Percentiles rank a stretch among this genome's conserved stretches.
phyloP scores from a whole-genome alignment of 768 basidiomycete genomes.

The Fibroporia radiculosa region DNA sequence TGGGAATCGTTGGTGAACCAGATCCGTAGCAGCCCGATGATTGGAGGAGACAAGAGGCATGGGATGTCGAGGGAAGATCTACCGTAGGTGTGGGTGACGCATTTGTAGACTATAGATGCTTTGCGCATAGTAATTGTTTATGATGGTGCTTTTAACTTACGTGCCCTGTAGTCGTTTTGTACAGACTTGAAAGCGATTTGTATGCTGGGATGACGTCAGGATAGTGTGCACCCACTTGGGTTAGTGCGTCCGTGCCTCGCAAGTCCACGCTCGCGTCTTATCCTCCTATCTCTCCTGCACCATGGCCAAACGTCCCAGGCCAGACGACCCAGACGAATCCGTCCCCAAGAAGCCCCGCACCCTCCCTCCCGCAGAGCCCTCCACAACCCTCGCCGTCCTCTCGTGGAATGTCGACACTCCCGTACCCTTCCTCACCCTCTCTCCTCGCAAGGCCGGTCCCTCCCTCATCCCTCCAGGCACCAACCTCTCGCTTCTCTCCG shows the following conservation, averaged over 20 bases:
- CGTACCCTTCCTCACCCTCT: slow-evolving; percentile 16
- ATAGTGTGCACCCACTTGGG: too few relatives aligned
- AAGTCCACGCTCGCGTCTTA: too few relatives aligned
- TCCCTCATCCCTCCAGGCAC: slow-evolving; percentile 6
- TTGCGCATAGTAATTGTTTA: too few relatives aligned
- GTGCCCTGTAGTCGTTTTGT: too few relatives aligned
- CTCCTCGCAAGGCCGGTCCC: slow-evolving; percentile 10
- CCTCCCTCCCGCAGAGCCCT: background rate
- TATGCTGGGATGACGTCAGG: too few relatives aligned
- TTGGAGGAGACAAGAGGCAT: background rate
- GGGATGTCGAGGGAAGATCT: background rate
- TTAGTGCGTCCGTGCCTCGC: too few relatives aligned
- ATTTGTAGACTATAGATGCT: too few relatives aligned
- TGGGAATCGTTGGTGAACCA: slow-evolving; percentile 73
- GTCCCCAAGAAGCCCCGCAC: background rate
- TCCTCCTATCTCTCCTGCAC: too few relatives aligned
- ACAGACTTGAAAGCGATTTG: too few relatives aligned
- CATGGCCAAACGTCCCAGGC: slow-evolving; percentile 1
- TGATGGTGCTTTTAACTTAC: too few relatives aligned
- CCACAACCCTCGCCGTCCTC: slow-evolving; percentile 8
- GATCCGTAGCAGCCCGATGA: slow-evolving; percentile 31
- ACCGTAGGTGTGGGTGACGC: too few relatives aligned
- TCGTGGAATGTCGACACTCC: slow-evolving; percentile 21
- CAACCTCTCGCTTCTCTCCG: slow-evolving; percentile 13
- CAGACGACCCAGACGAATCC: background rate